Base-by-base conservation (phyloP, 2,329 filamentous ascomycete species). In the Diaporthe citri region DNA sequence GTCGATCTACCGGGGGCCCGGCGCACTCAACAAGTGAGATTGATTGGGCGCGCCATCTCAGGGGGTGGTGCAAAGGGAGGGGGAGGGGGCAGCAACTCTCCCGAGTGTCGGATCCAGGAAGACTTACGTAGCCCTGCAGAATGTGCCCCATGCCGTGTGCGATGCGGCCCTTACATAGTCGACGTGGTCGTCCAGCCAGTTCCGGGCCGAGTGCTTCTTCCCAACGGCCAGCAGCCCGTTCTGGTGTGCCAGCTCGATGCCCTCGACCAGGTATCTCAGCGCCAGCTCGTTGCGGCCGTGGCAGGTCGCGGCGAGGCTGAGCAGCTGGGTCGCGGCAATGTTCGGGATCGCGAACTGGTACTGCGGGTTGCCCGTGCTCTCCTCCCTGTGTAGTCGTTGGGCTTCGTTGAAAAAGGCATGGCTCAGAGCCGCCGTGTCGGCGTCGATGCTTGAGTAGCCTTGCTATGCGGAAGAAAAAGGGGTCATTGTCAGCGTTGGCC, bases 101-200 rank as follows among this genome's bases (percentile, higher is more conserved):
- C n/a, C n/a, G n/a, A n/a, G n/a, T n/a, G n/a, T n/a, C n/a, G n/a
- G n/a, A n/a, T n/a, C n/a, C n/a, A n/a, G n/a, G n/a, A n/a, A n/a
- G n/a, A n/a, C 74, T 64, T 43, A 76, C 74, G 73, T 73, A 20
- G 73, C 64, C 28, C 48, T 34, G 70, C 73, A 75, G 25, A 76
- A 76, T 13, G 73, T 73, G n/a, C 75, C 75, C 75, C 75, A 76
- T 10, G 73, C 75, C 0, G 75, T 71, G 28, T 76, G 70, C 28
- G 75, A 75, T 13, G 75, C 75, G 17, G 75, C 75, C n/a, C 55
- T 70, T 20, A 75, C 57, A 17, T 43, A 51, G 46, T 75, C 60
- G 10, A 75, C 25, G 36, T 76, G 48, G 56, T 70, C 75, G n/a
- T 76, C 73, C 34, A 75, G 34, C 75, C 75, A 76, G 22, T 70